phyloP scores from a whole-genome alignment of 768 basidiomycete species.

The Lactarius quietus region DNA sequence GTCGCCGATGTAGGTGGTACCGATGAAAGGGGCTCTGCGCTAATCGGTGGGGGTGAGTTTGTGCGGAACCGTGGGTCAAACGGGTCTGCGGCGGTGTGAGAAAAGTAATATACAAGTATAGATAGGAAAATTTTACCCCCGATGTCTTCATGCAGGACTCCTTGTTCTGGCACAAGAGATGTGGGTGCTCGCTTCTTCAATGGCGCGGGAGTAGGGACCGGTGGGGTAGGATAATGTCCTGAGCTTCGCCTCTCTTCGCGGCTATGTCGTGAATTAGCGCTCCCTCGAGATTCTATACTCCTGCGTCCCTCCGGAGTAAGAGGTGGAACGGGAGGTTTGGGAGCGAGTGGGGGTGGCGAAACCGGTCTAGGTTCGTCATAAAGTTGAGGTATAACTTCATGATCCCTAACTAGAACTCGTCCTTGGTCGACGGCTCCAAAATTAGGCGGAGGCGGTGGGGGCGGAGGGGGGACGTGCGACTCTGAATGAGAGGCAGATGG shows the following conservation, averaged over 20 bases:
- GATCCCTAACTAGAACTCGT: slow-evolving; percentile 14
- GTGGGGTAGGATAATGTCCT: slow-evolving; percentile 3
- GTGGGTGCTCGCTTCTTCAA: slow-evolving; percentile 15
- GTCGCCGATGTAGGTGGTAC: slow-evolving; percentile 8
- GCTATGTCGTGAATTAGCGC: slow-evolving; percentile 7
- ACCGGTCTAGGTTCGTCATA: slow-evolving; percentile 3
- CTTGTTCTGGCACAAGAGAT: slow-evolving; percentile 17
- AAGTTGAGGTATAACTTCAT: slow-evolving; percentile 4
- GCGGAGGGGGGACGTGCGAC: background rate
- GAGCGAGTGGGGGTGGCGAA: background rate
- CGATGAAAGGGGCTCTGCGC: slow-evolving; percentile 6
- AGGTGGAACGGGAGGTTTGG: slow-evolving; percentile 11
- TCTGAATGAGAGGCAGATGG: slow-evolving; percentile 5
- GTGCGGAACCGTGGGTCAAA: slow-evolving; percentile 63
- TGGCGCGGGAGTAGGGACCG: slow-evolving; percentile 4
- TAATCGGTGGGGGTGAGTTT: background rate
- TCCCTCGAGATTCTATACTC: slow-evolving; percentile 18
- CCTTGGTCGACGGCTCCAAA: slow-evolving; percentile 12
- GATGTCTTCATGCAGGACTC: slow-evolving; percentile 25
- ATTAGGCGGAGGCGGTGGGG: slow-evolving; percentile 3
- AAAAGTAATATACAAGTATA: slow-evolving; percentile 12
- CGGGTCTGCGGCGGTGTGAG: slow-evolving; percentile 45
- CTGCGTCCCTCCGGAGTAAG: slow-evolving; percentile 16
- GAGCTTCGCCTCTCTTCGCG: slow-evolving; percentile 14
- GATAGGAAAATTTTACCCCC: slow-evolving; percentile 42